These are phyloP conservation scores for Teunomyces barrocoloradensis DNA, from an alignment of 805 yeast genomes.

Conservation along the genomic window DNA sequence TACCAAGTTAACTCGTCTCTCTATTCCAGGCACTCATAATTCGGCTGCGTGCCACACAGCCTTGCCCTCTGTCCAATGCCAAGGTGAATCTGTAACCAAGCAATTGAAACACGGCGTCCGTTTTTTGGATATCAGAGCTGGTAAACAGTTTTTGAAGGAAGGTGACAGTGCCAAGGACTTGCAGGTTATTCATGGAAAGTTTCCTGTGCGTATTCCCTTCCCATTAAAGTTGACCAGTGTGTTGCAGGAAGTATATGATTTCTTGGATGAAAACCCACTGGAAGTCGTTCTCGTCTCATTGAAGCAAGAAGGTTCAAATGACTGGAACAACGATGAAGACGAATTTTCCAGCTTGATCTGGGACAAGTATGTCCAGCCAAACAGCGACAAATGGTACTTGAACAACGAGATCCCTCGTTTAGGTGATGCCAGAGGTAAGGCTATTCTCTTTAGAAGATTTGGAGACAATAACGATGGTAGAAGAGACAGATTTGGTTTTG, in stretches of 20 bases:
- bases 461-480: conserved; percentile 52
- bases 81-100: conserved; percentile 54
- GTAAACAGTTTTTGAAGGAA: conserved; percentile 53
- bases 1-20: conserved; percentile 47
- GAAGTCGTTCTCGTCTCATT: conserved; percentile 67
- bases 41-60: conserved; percentile 71
- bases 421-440: conserved; percentile 66
- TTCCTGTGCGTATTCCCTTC: conserved; percentile 64
- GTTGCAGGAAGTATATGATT: conserved; percentile 57
- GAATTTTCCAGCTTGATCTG: conserved; percentile 64
- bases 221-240: conserved; percentile 51
- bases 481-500: conserved; percentile 54
- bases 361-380: conserved; percentile 51
- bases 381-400: conserved; percentile 60
- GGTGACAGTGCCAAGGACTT: conserved; percentile 52
- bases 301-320: conserved; percentile 70
- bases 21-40: conserved; percentile 86
- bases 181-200: conserved; percentile 71
- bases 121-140: conserved; percentile 66
- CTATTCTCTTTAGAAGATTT: conserved; percentile 64
- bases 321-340: conserved; percentile 60
- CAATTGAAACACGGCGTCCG: conserved; percentile 76
- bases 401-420: conserved; percentile 54
- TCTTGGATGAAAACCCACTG: conserved; percentile 48
- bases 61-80: conserved; percentile 76